Conservation (phyloP, 345 rosid genomes). For the Linum tenue region DNA sequence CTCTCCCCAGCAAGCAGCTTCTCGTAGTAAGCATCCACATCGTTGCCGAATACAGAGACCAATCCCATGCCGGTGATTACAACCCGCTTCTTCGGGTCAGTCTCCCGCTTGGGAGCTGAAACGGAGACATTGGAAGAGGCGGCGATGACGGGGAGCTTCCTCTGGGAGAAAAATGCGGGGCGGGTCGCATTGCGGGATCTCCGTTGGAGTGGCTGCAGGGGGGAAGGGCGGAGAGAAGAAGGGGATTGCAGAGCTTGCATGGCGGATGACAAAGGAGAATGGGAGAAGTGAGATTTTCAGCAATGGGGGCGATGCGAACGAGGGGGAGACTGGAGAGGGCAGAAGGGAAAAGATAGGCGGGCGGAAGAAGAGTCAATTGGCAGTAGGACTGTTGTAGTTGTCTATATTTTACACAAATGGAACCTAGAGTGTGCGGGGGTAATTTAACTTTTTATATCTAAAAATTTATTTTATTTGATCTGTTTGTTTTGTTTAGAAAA, state of each 20-base stretch:
- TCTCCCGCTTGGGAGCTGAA: slow-evolving; percentile 84
- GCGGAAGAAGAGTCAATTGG: too few species aligned
- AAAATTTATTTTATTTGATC: too few species aligned
- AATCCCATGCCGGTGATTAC: slow-evolving; percentile 95
- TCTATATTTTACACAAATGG: too few species aligned
- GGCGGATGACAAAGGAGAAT: slow-evolving; percentile 10
- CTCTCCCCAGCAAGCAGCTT: slow-evolving; percentile 84
- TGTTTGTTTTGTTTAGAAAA: too few species aligned
- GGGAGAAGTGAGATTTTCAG: not conserved
- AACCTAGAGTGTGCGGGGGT: too few species aligned
- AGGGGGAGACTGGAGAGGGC: not conserved
- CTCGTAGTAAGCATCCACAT: slow-evolving; percentile 73
- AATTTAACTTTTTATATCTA: too few species aligned
- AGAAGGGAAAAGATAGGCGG: not conserved
- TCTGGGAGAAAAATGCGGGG: slow-evolving; percentile 12
- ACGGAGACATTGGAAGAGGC: slow-evolving; percentile 31
- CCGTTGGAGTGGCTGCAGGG: slow-evolving; percentile 37
- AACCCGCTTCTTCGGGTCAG: slow-evolving; percentile 87
- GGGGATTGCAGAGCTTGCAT: slow-evolving; percentile 71
- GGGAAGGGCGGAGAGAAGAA: slow-evolving; percentile 50
- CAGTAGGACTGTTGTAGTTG: too few species aligned
- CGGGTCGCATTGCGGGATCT: slow-evolving; percentile 20
- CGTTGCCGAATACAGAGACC: slow-evolving; percentile 92
- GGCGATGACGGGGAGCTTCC: slow-evolving; percentile 35
- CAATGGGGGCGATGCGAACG: slow-evolving; percentile 13